Percentiles rank a stretch among this genome's conserved stretches.
phyloP scores from a whole-genome alignment of 2,329 filamentous ascomycete genomes.

The Bisporella sp. region DNA sequence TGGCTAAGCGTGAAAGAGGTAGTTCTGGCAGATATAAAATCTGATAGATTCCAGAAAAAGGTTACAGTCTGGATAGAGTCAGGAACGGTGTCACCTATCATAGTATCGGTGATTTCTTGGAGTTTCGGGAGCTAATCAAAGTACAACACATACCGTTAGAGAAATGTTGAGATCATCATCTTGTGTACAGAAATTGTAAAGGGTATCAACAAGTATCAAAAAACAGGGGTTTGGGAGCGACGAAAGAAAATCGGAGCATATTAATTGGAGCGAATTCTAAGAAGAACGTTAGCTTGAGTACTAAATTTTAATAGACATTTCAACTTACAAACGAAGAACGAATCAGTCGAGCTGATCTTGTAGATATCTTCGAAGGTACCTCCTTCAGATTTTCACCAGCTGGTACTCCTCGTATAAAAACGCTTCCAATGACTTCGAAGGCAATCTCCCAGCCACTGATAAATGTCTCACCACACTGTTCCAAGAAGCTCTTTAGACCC shows the following conservation, averaged over 20 bases:
- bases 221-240: slow-evolving; percentile 66
- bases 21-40: slow-evolving; percentile 65
- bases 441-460: slow-evolving; percentile 78
- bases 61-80: slow-evolving; percentile 62
- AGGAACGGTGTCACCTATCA: background rate
- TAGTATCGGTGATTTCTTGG: background rate
- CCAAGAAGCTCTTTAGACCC: slow-evolving; percentile 72
- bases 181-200: slow-evolving; percentile 85
- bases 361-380: slow-evolving; percentile 27
- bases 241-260: slow-evolving; percentile 88
- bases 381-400: slow-evolving; percentile 22
- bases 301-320: background rate
- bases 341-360: slow-evolving; percentile 67
- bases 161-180: slow-evolving; percentile 92
- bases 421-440: slow-evolving; percentile 77
- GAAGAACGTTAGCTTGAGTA: background rate
- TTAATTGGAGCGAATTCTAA: slow-evolving; percentile 72
- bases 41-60: slow-evolving; percentile 92
- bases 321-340: slow-evolving; percentile 67
- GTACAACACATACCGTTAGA: slow-evolving; percentile 59
- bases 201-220: slow-evolving; percentile 72
- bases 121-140: background rate
- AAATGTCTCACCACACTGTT: slow-evolving; percentile 81
- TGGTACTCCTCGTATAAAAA: slow-evolving; percentile 54
- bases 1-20: slow-evolving; percentile 51